phyloP scores from a whole-genome alignment of 805 yeast genomes.

The Candida palmyrensis region DNA sequence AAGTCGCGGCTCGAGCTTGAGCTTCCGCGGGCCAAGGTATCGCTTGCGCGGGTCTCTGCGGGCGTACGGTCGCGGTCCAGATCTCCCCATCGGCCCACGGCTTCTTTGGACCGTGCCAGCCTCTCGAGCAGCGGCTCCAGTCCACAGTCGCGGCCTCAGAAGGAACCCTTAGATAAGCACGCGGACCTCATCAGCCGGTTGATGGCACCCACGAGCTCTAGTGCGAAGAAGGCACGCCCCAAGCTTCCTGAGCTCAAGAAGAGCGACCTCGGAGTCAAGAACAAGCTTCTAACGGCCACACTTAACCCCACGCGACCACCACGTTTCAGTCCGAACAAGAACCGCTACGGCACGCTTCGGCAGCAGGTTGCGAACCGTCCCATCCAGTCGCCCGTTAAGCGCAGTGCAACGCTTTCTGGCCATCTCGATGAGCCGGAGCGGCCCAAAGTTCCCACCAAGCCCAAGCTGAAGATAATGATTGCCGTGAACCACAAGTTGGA shows the following conservation, averaged over 20 bases:
- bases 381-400: slow-evolving; percentile 11
- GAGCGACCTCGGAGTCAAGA: slow-evolving; percentile 12
- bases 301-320: slow-evolving; percentile 28
- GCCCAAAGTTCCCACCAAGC: slow-evolving; percentile 11
- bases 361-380: slow-evolving; percentile 8
- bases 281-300: slow-evolving; percentile 31
- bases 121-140: no score
- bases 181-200: slow-evolving; percentile 14
- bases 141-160: no score
- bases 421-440: not conserved
- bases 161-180: no score
- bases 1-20: not conserved
- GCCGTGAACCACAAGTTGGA: slow-evolving; percentile 17
- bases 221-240: slow-evolving; percentile 20
- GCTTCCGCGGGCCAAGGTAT: not conserved
- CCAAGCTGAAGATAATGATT: slow-evolving; percentile 22
- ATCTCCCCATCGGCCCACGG: no score
- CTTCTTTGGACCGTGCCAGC: no score
- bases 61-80: no score
- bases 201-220: slow-evolving; percentile 26
- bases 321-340: slow-evolving; percentile 14
- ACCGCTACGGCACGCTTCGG: slow-evolving; percentile 7
- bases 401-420: slow-evolving; percentile 1
- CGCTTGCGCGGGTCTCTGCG: not conserved
- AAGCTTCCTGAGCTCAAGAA: not conserved